Conservation (phyloP, 2,329 filamentous ascomycete species). For the Trichoderma koningiopsis region DNA sequence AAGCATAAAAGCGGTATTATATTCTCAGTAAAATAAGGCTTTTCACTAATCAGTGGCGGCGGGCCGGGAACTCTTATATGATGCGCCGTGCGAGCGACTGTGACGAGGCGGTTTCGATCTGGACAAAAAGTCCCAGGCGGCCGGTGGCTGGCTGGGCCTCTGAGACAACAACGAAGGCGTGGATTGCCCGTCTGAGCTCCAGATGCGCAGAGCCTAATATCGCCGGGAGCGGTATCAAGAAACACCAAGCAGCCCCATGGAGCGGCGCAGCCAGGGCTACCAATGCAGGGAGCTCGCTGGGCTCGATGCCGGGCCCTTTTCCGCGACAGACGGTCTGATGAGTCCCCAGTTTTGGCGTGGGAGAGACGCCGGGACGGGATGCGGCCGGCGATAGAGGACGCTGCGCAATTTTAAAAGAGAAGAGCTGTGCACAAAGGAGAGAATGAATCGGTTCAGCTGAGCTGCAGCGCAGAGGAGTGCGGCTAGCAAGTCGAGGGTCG, state of each 20-base stretch:
- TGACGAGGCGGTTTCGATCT: background rate
- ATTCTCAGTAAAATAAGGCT: background rate
- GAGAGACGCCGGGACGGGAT: no score
- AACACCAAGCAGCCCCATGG: background rate
- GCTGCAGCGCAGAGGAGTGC: background rate
- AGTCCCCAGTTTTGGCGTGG: slow-evolving; percentile 31
- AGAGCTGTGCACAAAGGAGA: background rate
- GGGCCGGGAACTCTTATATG: background rate
- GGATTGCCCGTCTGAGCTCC: background rate
- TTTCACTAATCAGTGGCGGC: background rate
- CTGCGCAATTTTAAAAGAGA: slow-evolving; percentile 28
- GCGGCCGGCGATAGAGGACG: no score
- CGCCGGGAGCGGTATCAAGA: background rate
- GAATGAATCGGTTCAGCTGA: background rate
- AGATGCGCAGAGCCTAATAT: background rate
- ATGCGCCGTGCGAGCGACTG: background rate
- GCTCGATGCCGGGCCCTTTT: background rate
- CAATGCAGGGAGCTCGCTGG: background rate
- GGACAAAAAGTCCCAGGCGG: background rate
- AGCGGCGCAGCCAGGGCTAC: background rate
- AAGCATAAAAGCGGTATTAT: no score
- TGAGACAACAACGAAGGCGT: background rate
- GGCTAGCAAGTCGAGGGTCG: background rate
- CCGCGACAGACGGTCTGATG: background rate
- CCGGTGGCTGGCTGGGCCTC: background rate